These are phyloP conservation scores for Malus hybrid DNA, from an alignment of 331 rosid genomes.

Conservation along the genomic window DNA sequence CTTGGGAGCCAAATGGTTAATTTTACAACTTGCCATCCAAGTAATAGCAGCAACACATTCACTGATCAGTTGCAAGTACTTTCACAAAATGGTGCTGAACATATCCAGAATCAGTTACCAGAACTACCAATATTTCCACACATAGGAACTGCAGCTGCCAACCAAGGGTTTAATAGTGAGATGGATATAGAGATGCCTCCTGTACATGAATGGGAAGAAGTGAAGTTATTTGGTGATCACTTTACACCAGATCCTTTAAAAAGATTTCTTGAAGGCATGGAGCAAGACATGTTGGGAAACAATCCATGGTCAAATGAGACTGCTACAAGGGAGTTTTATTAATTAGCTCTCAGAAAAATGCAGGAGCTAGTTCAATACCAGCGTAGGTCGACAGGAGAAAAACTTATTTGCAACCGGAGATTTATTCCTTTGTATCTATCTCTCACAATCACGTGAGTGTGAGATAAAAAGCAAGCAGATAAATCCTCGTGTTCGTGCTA, in stretches of 20 bases:
- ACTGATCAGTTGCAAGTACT: slow-evolving; percentile 12
- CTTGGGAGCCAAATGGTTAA: slow-evolving; percentile 50
- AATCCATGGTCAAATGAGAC: slow-evolving; percentile 17
- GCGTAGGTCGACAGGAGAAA: background rate
- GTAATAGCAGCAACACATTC: slow-evolving; percentile 6
- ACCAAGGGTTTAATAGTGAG: slow-evolving; percentile 15
- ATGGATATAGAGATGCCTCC: slow-evolving; percentile 17
- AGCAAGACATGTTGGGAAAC: slow-evolving; percentile 13
- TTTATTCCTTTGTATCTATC: background rate
- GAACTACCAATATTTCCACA: slow-evolving; percentile 1
- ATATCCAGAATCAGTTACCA: slow-evolving; percentile 13
- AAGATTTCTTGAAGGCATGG: slow-evolving; percentile 18
- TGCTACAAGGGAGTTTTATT: background rate
- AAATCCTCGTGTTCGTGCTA: background rate
- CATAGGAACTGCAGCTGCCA: background rate
- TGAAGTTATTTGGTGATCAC: slow-evolving; percentile 11
- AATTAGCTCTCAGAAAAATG: background rate
- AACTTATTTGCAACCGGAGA: background rate
- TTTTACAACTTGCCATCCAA: background rate
- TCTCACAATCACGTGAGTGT: background rate
- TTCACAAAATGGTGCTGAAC: slow-evolving; percentile 3
- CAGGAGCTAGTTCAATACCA: background rate
- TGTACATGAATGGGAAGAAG: slow-evolving; percentile 22
- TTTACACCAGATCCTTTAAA: slow-evolving; percentile 5
- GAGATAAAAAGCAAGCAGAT: background rate